These are phyloP conservation scores for Yamadazyma triangularis DNA, from an alignment of 1,139 yeast species.

Conservation along the genomic window DNA sequence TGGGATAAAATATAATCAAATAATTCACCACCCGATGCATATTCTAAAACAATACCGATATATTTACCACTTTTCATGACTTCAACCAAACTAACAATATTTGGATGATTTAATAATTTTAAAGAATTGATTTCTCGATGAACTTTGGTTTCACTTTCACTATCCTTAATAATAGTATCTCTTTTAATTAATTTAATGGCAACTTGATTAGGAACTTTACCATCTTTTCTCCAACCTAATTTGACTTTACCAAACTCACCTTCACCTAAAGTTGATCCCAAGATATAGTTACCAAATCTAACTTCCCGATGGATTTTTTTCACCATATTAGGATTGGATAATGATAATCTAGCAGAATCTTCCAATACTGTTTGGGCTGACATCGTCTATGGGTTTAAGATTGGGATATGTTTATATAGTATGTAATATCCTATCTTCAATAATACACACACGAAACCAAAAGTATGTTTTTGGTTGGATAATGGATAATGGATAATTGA, in stretches of 20 bases:
- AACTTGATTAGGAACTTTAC: slow-evolving; percentile 73
- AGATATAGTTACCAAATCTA: slow-evolving; percentile 79
- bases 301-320: slow-evolving; percentile 45
- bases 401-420: too few species aligned
- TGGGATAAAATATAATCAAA: slow-evolving; percentile 89
- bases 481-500: too few species aligned
- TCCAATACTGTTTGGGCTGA: neutral
- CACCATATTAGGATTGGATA: slow-evolving; percentile 4
- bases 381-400: too few species aligned
- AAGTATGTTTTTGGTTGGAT: too few species aligned
- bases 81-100: slow-evolving; percentile 86
- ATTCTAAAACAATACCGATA: slow-evolving; percentile 92
- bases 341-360: neutral
- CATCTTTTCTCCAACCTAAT: slow-evolving; percentile 92
- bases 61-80: slow-evolving; percentile 92
- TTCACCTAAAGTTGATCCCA: slow-evolving; percentile 95
- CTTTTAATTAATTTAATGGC: slow-evolving; percentile 90
- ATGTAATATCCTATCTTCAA: too few species aligned
- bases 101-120: slow-evolving; percentile 71
- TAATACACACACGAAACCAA: too few species aligned
- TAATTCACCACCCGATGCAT: slow-evolving; percentile 96
- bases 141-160: slow-evolving; percentile 82
- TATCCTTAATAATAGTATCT: slow-evolving; percentile 77
- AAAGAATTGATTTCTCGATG: slow-evolving; percentile 91
- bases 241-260: slow-evolving; percentile 98